Conservation (phyloP, 192 early-diverging fungal species). For the Phlyctochytrium planicorne region DNA sequence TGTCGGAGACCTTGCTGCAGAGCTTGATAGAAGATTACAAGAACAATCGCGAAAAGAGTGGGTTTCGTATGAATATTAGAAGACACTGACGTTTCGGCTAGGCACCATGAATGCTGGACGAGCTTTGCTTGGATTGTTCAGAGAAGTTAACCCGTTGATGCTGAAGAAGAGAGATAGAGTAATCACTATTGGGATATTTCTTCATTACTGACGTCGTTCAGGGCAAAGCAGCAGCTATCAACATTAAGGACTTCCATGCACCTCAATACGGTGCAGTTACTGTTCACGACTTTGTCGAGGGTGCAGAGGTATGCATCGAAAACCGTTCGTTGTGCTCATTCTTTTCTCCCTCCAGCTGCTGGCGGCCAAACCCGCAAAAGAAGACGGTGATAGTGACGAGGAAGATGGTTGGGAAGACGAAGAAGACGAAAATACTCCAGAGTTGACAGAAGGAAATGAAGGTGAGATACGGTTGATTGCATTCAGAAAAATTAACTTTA, state of each 20-base stretch:
- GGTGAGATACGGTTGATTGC: conserved; percentile 20
- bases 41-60: conserved; percentile 90
- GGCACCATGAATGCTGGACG: conserved; percentile 85
- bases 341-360: conserved; percentile 28
- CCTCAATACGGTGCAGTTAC: conserved; percentile 72
- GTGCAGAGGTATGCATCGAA: conserved; percentile 61
- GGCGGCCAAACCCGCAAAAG: conserved; percentile 27
- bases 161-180: conserved; percentile 85
- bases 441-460: conserved; percentile 25
- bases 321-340: conserved; percentile 2
- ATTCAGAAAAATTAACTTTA: conserved; percentile 12
- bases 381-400: conserved; percentile 28
- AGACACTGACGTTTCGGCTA: conserved; percentile 5
- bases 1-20: conserved; percentile 74
- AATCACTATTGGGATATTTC: conserved; percentile 2
- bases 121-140: conserved; percentile 86
- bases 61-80: background rate
- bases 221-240: conserved; percentile 80
- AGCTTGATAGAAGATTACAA: conserved; percentile 88
- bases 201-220: background rate
- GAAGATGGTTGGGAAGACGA: conserved; percentile 37
- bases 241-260: conserved; percentile 62
- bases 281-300: conserved; percentile 70
- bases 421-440: conserved; percentile 10
- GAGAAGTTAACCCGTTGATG: conserved; percentile 94